These are phyloP conservation scores for Lecanoromycetidae sp. DNA, from an alignment of 2,329 filamentous ascomycete genomes.

Conservation along the genomic window DNA sequence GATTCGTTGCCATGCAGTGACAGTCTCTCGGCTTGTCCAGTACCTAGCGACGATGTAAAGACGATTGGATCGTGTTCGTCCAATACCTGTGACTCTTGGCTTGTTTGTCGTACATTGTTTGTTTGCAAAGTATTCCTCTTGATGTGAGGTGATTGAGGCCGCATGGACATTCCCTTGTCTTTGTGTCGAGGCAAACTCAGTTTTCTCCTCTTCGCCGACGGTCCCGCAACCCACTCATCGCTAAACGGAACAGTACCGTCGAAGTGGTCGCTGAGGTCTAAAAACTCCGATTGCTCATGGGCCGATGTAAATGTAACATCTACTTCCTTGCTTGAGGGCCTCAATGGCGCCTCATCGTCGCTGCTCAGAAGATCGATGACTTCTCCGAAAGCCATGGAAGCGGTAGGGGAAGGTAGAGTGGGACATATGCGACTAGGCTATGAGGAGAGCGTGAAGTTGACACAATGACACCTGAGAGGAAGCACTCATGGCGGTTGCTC, in stretches of 20 bases:
- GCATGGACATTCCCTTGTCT: slow-evolving; percentile 7
- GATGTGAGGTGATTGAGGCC: neutral
- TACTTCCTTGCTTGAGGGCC: neutral
- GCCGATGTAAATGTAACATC: neutral
- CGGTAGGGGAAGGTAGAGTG: too few species aligned
- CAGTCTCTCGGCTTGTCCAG: slow-evolving; percentile 16
- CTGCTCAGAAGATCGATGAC: slow-evolving; percentile 11
- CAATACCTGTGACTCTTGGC: neutral
- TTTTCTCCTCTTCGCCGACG: slow-evolving; percentile 24
- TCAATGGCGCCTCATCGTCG: slow-evolving; percentile 10
- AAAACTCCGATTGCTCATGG: slow-evolving; percentile 19
- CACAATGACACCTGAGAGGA: too few species aligned
- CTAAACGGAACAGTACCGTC: slow-evolving; percentile 32
- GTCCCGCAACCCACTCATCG: slow-evolving; percentile 20
- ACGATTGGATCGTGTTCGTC: slow-evolving; percentile 31
- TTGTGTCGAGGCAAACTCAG: slow-evolving; percentile 20
- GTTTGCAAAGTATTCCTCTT: too few species aligned
- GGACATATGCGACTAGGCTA: too few species aligned
- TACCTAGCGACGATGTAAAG: slow-evolving; percentile 31
- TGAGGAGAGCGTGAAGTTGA: too few species aligned
- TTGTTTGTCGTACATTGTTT: too few species aligned
- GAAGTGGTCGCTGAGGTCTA: slow-evolving; percentile 33
- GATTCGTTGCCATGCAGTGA: slow-evolving; percentile 22
- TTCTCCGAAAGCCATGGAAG: slow-evolving; percentile 4
- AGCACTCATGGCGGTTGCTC: too few species aligned